Conservation (phyloP, 176 grass and related monocot genomes). For the Eragrostis curvula region DNA sequence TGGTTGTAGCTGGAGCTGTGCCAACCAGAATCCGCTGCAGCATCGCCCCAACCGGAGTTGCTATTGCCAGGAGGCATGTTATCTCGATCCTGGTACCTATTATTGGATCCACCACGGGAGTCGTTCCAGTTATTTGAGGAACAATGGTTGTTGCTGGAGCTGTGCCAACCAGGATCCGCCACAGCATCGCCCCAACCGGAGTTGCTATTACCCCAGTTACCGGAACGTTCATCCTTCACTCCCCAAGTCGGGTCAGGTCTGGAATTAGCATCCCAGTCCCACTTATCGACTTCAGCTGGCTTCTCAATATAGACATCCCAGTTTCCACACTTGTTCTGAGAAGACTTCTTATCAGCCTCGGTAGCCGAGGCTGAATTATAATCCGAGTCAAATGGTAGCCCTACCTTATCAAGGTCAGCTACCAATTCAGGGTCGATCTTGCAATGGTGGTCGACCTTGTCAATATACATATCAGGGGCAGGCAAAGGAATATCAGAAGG, state of each 20-base stretch:
- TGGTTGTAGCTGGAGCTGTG: conserved; percentile 14
- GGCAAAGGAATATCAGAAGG: conserved; percentile 45
- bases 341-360: neutral
- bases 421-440: conserved; percentile 48
- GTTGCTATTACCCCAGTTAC: conserved; percentile 37
- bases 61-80: conserved; percentile 25
- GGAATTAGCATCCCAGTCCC: conserved; percentile 43
- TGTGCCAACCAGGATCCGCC: conserved; percentile 3
- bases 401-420: conserved; percentile 38
- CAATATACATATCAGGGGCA: conserved; percentile 47
- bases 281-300: conserved; percentile 39
- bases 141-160: conserved; percentile 24
- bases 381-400: conserved; percentile 30
- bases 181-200: conserved; percentile 38
- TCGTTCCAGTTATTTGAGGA: conserved; percentile 13
- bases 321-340: conserved; percentile 45
- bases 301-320: conserved; percentile 56
- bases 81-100: conserved; percentile 37
- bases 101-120: conserved; percentile 18
- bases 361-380: conserved; percentile 11
- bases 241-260: conserved; percentile 29
- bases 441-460: conserved; percentile 36
- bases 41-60: conserved; percentile 25
- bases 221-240: conserved; percentile 27
- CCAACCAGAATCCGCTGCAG: conserved; percentile 13